Conservation (phyloP, 371 early-diverging fungal genomes). For the Zopfochytrium polystomum region DNA sequence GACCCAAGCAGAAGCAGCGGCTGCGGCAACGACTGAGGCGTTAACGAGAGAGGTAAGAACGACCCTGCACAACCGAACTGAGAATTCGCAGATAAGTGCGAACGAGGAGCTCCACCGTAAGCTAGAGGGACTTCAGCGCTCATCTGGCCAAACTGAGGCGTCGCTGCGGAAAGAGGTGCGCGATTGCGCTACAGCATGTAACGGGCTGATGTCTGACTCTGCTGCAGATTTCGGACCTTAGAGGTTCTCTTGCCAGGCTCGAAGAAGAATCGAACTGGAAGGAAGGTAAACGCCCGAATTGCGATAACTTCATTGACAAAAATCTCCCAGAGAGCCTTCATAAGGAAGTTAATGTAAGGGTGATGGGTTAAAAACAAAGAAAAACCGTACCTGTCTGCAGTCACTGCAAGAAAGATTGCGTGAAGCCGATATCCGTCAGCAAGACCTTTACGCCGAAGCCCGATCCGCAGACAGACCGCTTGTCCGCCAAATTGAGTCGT, state of each 20-base stretch:
- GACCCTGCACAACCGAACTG: too few relatives aligned
- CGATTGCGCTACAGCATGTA: too few relatives aligned
- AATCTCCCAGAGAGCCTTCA: too few relatives aligned
- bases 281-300: slow-evolving; percentile 50
- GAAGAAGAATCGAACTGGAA: slow-evolving; percentile 62
- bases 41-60: slow-evolving; percentile 58
- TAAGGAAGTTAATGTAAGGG: too few relatives aligned
- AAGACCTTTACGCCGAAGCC: slow-evolving; percentile 50
- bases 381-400: too few relatives aligned
- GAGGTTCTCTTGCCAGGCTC: slow-evolving; percentile 52
- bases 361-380: too few relatives aligned
- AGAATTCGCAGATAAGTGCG: slow-evolving; percentile 28
- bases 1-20: slow-evolving; percentile 42
- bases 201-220: too few relatives aligned
- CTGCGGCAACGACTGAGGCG: slow-evolving; percentile 53
- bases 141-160: slow-evolving; percentile 38
- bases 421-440: slow-evolving; percentile 55
- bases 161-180: slow-evolving; percentile 50
- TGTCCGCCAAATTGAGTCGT: slow-evolving; percentile 63
- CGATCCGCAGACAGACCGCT: slow-evolving; percentile 64
- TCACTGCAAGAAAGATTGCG: too few relatives aligned
- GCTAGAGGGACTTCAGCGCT: slow-evolving; percentile 45
- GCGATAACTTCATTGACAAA: too few relatives aligned
- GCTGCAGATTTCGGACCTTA: slow-evolving; percentile 63
- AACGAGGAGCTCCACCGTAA: slow-evolving; percentile 51